phyloP scores from a whole-genome alignment of 306 rosid species.

The Amphicarpaea edgeworthii region DNA sequence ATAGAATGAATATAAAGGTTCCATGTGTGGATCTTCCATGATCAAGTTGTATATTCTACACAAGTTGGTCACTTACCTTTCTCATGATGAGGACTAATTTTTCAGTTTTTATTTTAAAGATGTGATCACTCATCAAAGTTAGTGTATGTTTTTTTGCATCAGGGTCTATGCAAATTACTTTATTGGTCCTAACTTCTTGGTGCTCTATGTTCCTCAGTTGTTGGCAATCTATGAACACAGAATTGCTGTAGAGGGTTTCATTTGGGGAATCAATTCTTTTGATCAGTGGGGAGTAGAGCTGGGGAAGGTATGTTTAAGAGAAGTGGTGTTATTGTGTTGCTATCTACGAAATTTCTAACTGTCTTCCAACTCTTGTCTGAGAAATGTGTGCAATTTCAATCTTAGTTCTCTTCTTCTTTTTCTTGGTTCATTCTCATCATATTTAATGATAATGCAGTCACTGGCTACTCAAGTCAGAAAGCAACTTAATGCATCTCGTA shows the following conservation, averaged over 20 bases:
- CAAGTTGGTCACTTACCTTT: slow-evolving; percentile 1
- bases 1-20: slow-evolving; percentile 5
- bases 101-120: background rate
- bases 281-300: slow-evolving; percentile 99
- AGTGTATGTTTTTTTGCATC: slow-evolving; percentile 16
- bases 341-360: background rate
- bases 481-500: slow-evolving; percentile 81
- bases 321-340: background rate
- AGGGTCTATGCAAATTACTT: slow-evolving; percentile 26
- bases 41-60: slow-evolving; percentile 30
- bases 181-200: slow-evolving; percentile 31
- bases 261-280: slow-evolving; percentile 97
- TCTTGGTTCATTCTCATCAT: background rate
- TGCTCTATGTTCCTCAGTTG: slow-evolving; percentile 59
- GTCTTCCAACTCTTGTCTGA: slow-evolving; percentile 36
- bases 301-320: slow-evolving; percentile 76
- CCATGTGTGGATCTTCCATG: slow-evolving; percentile 6
- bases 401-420: background rate
- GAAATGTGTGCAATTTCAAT: background rate
- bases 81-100: slow-evolving; percentile 13
- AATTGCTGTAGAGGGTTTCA: slow-evolving; percentile 89
- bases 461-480: slow-evolving; percentile 89
- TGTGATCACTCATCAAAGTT: background rate
- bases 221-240: slow-evolving; percentile 96
- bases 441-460: slow-evolving; percentile 62